These are phyloP conservation scores for Rutstroemia sp. DNA, from an alignment of 2,329 filamentous ascomycete genomes.

Conservation along the genomic window DNA sequence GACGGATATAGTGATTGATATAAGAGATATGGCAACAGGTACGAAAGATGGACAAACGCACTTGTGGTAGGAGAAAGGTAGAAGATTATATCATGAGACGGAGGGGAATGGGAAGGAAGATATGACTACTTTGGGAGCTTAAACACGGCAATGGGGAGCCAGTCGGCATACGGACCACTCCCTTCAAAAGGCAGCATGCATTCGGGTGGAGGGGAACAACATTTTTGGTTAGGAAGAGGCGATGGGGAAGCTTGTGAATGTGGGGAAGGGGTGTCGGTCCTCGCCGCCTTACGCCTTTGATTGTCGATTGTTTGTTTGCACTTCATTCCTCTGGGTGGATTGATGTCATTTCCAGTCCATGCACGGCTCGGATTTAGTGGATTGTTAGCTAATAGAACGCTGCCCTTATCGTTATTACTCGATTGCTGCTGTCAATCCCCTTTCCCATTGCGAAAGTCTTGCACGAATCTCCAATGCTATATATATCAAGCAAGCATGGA, in stretches of 20 bases:
- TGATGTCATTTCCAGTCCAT: not conserved
- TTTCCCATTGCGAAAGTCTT: too few relatives aligned
- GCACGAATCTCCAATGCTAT: too few relatives aligned
- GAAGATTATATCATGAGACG: not conserved
- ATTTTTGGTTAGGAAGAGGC: not conserved
- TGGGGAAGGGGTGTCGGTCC: slow-evolving; percentile 4
- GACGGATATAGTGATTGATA: not conserved
- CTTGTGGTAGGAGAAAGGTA: not conserved
- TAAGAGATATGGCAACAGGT: not conserved
- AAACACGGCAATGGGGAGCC: slow-evolving; percentile 1
- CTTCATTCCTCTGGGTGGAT: not conserved
- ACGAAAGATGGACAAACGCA: not conserved
- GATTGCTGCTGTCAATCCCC: too few relatives aligned
- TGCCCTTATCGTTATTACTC: too few relatives aligned
- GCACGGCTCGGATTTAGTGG: too few relatives aligned
- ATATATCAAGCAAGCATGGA: not conserved
- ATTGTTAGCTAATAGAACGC: too few relatives aligned
- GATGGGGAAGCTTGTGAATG: slow-evolving; percentile 7
- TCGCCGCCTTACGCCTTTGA: slow-evolving; percentile 1
- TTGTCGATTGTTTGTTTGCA: not conserved
- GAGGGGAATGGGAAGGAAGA: not conserved
- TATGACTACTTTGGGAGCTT: slow-evolving; percentile 3
- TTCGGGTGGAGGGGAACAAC: slow-evolving; percentile 7
- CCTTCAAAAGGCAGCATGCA: slow-evolving; percentile 3
- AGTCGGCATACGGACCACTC: not conserved